Conservation (phyloP, 2,329 filamentous ascomycete species). For the Curvularia sp. region DNA sequence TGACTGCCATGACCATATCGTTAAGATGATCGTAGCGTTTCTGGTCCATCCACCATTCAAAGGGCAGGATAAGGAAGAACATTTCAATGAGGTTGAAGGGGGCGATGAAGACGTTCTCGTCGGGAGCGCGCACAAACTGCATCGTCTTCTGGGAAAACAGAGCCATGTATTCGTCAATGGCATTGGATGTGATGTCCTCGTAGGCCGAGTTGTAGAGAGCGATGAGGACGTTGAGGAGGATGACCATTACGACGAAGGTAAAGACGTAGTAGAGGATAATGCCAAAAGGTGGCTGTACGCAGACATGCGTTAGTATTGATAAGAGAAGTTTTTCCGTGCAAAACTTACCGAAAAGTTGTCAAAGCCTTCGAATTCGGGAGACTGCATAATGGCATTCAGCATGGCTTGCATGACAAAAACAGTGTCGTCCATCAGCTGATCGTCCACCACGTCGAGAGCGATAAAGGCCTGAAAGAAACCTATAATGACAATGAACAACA, state of each 20-base stretch:
- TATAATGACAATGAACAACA: slow-evolving; percentile 81
- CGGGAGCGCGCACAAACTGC: slow-evolving; percentile 93
- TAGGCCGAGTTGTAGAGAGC: slow-evolving; percentile 97
- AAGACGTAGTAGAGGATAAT: slow-evolving; percentile 97
- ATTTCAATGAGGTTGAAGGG: slow-evolving; percentile 95
- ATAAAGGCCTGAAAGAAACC: slow-evolving; percentile 94
- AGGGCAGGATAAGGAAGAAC: slow-evolving; percentile 74
- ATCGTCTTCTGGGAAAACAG: slow-evolving; percentile 94
- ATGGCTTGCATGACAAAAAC: slow-evolving; percentile 79
- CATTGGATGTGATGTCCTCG: slow-evolving; percentile 90
- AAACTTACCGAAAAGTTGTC: slow-evolving; percentile 73
- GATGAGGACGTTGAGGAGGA: slow-evolving; percentile 94
- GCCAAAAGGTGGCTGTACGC: slow-evolving; percentile 75
- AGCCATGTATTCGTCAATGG: slow-evolving; percentile 93
- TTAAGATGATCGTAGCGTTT: slow-evolving; percentile 79
- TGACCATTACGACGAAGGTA: slow-evolving; percentile 95
- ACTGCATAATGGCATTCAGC: slow-evolving; percentile 90
- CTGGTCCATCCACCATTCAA: slow-evolving; percentile 95
- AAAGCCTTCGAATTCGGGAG: slow-evolving; percentile 87
- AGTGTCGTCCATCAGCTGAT: slow-evolving; percentile 67
- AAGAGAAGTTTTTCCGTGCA: not conserved
- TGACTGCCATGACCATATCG: slow-evolving; percentile 81
- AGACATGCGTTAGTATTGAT: slow-evolving; percentile 11
- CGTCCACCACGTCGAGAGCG: slow-evolving; percentile 84
- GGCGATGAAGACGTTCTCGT: slow-evolving; percentile 97